Evolutionary conservation across 2,329 filamentous ascomycete genomes (phyloP), one percentile per base, ranked within the genome.

Genomic region (Aspergillaceae sp.): DNA sequence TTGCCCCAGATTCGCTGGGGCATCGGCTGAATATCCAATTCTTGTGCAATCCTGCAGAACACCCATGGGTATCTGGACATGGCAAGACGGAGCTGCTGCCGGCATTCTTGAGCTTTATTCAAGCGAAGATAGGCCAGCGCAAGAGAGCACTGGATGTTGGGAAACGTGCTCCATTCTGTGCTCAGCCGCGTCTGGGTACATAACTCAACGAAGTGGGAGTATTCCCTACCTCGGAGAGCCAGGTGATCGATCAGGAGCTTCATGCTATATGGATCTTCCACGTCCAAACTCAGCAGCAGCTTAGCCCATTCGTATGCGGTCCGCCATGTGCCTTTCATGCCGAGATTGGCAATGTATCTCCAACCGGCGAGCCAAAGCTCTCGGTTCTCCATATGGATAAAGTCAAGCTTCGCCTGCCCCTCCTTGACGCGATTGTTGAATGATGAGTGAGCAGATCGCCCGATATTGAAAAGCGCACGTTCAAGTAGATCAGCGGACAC

Each of bases 241-340:
- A 95, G 75, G 52, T 88, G 80, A 61, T 96, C 91, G 42, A 95
- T 79, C 51, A 88, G 77, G 46, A 95, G 78, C 49, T 83, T 77
- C 59, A 95, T 79, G 41, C 81, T 86, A 58, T 95, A 96, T 0
- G 89, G 89, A 61, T 98, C 92, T 3, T 74, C 71, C 3, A 82
- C 81, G 54, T 89, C 80, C 48, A 97, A 68, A 48, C 83, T 79
- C 29, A 94, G 75, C 7, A 96, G 73, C 4, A 97, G 70, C 68
- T 92, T 95, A 5, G 87, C 79, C 90, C 92, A 98, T 66, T 97
- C 92, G 41, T 94, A 81, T 0, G 89, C 88, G 1, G 92, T 97
- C 41, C 89, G 79, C 74, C 88, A 95, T 1, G 91, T 96, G n/a
- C 90, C 89, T 56, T 94, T 91, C 68, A 88, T 83, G 10, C 88